Evolutionary conservation across 2,329 filamentous ascomycete genomes (phyloP), one percentile per base, ranked within the genome.

Genomic region (Leptographium flavum): DNA sequence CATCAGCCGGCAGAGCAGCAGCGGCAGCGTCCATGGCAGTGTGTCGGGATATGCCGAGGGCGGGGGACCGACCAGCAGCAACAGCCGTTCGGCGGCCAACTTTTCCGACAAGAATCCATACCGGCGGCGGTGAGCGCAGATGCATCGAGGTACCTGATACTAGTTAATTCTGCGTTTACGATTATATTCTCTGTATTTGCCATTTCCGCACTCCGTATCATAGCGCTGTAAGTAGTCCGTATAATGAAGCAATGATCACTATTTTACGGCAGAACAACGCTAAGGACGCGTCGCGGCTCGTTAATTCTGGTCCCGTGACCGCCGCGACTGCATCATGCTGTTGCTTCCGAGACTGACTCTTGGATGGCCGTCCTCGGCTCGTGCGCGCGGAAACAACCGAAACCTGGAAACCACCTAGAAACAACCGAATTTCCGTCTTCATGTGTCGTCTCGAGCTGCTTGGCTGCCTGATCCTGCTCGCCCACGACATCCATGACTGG

Each of bases 91-190:
- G 27, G 45, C 47, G 6, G 15, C 28, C 13, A 48, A 52, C n/a
- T 52, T 53, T 47, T 39, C 48, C 17, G 49, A 52, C 31, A 55
- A 48, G 32, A 54, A 53, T 43, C 50, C 52, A 13, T 52, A 48
- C 43, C 39, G 45, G n/a, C 44, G 47, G 2, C 28, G 35, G n/a
- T 49, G 22, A 48, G n/a, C n/a, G n/a, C n/a, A n/a, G n/a, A n/a
- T n/a, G n/a, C n/a, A n/a, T n/a, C n/a, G n/a, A n/a, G n/a, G n/a
- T n/a, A n/a, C n/a, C n/a, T n/a, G n/a, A n/a, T n/a, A n/a, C n/a
- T n/a, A n/a, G n/a, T n/a, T n/a, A n/a, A n/a, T n/a, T n/a, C n/a
- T n/a, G n/a, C n/a, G n/a, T n/a, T n/a, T n/a, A n/a, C n/a, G n/a
- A n/a, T n/a, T n/a, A n/a, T n/a, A n/a, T n/a, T n/a, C n/a, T n/a